These are phyloP conservation scores for Triangularia verruculosa DNA, from an alignment of 2,329 filamentous ascomycete genomes.

Conservation along the genomic window DNA sequence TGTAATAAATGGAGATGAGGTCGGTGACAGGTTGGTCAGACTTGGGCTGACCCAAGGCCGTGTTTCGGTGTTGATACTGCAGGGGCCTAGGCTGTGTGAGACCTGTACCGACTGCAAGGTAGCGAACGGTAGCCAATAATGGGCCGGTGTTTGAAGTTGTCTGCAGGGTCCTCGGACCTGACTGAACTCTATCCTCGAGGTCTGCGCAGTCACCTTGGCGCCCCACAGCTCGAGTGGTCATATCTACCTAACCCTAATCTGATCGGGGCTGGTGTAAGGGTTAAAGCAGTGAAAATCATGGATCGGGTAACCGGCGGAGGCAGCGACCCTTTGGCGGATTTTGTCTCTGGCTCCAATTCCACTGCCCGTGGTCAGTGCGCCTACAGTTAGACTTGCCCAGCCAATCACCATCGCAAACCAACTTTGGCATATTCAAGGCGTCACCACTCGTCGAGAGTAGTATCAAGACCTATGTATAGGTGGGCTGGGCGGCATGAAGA, in stretches of 20 bases:
- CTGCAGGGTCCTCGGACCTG: background rate
- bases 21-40: background rate
- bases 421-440: background rate
- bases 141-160: background rate
- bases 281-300: no score
- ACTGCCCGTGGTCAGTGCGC: background rate
- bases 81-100: background rate
- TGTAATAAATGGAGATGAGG: background rate
- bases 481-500: background rate
- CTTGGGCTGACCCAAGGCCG: background rate
- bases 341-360: background rate
- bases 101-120: background rate
- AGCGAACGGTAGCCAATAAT: background rate
- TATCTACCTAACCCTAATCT: no score
- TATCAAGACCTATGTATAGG: background rate
- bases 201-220: no score
- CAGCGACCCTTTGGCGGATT: background rate
- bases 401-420: background rate
- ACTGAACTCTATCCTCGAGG: no score
- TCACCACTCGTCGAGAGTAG: background rate
- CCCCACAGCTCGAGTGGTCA: no score
- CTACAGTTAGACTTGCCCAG: background rate
- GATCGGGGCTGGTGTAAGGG: no score
- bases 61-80: conserved; percentile 5
- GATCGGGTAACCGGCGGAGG: conserved; percentile 4